Evolutionary conservation across 2,329 filamentous ascomycete species (phyloP).

Genomic region (Beauveria varroae): DNA sequence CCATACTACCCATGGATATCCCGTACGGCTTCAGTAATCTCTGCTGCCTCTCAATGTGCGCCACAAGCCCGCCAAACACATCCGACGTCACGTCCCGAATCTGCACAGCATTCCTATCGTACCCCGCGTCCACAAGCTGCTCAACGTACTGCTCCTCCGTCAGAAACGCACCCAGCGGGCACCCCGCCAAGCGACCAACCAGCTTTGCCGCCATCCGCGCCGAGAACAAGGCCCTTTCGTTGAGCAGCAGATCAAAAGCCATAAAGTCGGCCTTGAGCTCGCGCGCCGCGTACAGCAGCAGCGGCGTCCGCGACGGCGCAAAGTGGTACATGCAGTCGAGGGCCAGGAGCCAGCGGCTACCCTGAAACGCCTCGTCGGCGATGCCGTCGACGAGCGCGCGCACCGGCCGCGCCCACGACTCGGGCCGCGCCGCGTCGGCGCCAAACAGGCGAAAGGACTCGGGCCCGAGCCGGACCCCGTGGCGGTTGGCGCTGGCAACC

Average conservation of each 20-base stretch:
- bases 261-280: slow-evolving; percentile 41
- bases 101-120: slow-evolving; percentile 31
- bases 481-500: slow-evolving; percentile 7
- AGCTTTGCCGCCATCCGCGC: slow-evolving; percentile 30
- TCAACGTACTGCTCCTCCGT: slow-evolving; percentile 36
- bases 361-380: slow-evolving; percentile 16
- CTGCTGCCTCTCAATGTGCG: slow-evolving; percentile 33
- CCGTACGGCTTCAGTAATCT: slow-evolving; percentile 26
- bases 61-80: slow-evolving; percentile 43
- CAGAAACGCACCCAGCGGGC: slow-evolving; percentile 41
- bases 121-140: slow-evolving; percentile 40
- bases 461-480: background rate
- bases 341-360: slow-evolving; percentile 42
- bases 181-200: slow-evolving; percentile 39
- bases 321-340: slow-evolving; percentile 53
- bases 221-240: slow-evolving; percentile 20
- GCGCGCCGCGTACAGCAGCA: slow-evolving; percentile 33
- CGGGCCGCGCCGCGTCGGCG: slow-evolving; percentile 41
- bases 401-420: slow-evolving; percentile 28
- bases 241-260: slow-evolving; percentile 46
- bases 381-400: slow-evolving; percentile 20
- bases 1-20: slow-evolving; percentile 28
- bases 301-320: slow-evolving; percentile 38
- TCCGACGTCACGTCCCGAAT: slow-evolving; percentile 44
- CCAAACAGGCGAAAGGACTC: slow-evolving; percentile 33